Conservation (phyloP, 257 asterid genomes). For the Echites panduratus region DNA sequence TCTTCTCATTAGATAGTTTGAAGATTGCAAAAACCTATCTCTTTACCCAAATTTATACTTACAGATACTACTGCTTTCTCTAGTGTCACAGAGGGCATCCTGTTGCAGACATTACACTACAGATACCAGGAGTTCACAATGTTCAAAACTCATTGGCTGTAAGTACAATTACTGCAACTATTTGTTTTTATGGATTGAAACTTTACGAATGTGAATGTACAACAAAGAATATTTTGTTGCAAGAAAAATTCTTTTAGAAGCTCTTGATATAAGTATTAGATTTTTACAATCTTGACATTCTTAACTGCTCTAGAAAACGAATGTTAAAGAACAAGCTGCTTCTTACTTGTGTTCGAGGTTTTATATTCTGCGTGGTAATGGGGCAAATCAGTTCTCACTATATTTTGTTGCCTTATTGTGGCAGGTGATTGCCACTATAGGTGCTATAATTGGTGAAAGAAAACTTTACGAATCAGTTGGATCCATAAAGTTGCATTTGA, state of each 20-base stretch:
- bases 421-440: conserved; percentile 33
- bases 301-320: background rate
- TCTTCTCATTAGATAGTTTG: background rate
- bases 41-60: background rate
- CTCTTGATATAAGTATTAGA: background rate
- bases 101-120: conserved; percentile 30
- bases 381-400: background rate
- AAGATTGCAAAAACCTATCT: background rate
- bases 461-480: conserved; percentile 22
- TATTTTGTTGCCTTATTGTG: background rate
- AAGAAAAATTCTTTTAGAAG: too few relatives aligned
- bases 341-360: background rate
- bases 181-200: background rate
- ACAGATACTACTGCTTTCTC: background rate
- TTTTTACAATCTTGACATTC: background rate
- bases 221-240: background rate
- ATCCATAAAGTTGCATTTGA: conserved; percentile 22
- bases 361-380: background rate
- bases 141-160: conserved; percentile 42
- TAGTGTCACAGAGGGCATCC: conserved; percentile 29
- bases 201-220: background rate
- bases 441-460: conserved; percentile 22
- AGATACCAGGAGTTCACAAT: conserved; percentile 37
- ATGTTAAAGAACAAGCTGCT: background rate
- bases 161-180: conserved; percentile 11